Evolutionary conservation across 2,329 filamentous ascomycete species (phyloP), one percentile per base, ranked within the genome.

Genomic region (Cordyceps militaris): DNA sequence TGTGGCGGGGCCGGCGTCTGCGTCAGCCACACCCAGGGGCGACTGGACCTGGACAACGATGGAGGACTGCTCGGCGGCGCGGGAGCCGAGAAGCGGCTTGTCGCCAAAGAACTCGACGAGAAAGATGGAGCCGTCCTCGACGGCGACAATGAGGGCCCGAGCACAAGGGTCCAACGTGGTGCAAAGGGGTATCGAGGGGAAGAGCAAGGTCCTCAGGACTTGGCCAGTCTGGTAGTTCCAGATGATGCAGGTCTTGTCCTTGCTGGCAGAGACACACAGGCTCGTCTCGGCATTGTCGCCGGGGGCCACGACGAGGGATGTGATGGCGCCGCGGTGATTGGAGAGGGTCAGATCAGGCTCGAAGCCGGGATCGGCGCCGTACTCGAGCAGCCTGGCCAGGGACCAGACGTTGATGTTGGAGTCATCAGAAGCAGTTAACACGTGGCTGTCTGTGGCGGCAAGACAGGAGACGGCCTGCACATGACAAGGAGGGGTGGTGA

Each of bases 381-480:
- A 72, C 60, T 84, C 81, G 3, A 97, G 79, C 11, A 97, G 81
- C 24, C 81, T 80, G 3, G 88, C 79, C 54, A 97, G 73, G 1
- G 90, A 90, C 94, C 94, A 99, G 60, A 97, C 87, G 71, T 96
- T 90, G 61, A 97, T 81, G 70, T 90, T 96, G 53, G 91, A 89
- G 75, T 99, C 94, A 64, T 87, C 82, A 3, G 89, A 93, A 42
- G 86, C 90, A 1, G 88, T 89, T 52, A 94, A 78, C 53, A 94
- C 73, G 71, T 91, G 87, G 65, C 84, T 84, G 48, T 84, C 86
- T 43, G 86, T 88, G 11, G 85, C 81, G 38, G 83, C 85, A 57
- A 97, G 76, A 67, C 85, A 87, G 24, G 89, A 91, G 28, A 97
- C 84, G 21, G 85, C 79, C 71, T 93, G 90, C 23, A 95, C 82